Conservation (phyloP, 192 early-diverging fungal genomes). For the Chytriomyces confervae region DNA sequence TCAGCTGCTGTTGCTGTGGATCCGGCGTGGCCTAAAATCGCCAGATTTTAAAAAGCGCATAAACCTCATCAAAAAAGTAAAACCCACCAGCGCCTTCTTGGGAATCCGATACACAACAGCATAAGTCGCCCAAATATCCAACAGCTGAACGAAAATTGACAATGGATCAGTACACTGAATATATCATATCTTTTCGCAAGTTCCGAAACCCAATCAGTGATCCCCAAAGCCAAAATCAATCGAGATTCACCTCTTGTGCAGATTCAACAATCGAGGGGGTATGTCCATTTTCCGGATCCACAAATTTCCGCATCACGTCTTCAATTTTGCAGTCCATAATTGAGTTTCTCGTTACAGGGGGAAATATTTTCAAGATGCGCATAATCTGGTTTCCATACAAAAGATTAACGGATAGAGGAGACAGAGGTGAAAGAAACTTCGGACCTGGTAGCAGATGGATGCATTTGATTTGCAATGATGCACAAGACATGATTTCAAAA, state of each 20-base stretch:
- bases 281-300: slow-evolving; percentile 30
- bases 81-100: slow-evolving; percentile 34
- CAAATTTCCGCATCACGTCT: slow-evolving; percentile 63
- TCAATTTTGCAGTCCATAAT: slow-evolving; percentile 80
- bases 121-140: slow-evolving; percentile 47
- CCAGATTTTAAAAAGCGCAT: background rate
- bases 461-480: slow-evolving; percentile 62
- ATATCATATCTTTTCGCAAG: background rate
- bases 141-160: slow-evolving; percentile 32
- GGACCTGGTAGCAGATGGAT: slow-evolving; percentile 67
- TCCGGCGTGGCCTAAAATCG: background rate
- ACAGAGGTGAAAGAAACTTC: slow-evolving; percentile 55
- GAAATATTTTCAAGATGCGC: slow-evolving; percentile 73
- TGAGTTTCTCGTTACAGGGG: slow-evolving; percentile 78
- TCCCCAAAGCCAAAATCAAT: background rate
- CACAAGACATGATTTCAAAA: slow-evolving; percentile 46
- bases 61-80: background rate
- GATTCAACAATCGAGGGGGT: slow-evolving; percentile 26
- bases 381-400: slow-evolving; percentile 35
- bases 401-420: background rate
- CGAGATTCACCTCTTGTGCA: slow-evolving; percentile 54
- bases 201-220: no score
- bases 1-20: background rate
- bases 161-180: background rate
- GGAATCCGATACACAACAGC: slow-evolving; percentile 56